Evolutionary conservation across 192 early-diverging fungal species (phyloP).

Genomic region (Oehlia diaphana): DNA sequence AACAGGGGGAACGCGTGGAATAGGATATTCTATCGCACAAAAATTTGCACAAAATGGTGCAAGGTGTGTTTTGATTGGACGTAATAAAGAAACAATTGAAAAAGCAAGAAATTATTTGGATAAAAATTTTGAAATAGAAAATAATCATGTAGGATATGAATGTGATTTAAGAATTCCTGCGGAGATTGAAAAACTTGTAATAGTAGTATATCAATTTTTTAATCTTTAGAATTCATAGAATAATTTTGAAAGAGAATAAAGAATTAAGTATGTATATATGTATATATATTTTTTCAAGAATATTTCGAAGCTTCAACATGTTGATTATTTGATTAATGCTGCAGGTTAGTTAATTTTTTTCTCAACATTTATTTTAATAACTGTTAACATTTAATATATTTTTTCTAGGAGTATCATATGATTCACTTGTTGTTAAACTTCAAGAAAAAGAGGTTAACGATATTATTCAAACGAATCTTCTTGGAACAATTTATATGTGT

Average conservation of each 20-base stretch:
- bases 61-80: slow-evolving; percentile 56
- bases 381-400: background rate
- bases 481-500: slow-evolving; percentile 67
- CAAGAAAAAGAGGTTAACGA: slow-evolving; percentile 46
- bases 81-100: slow-evolving; percentile 41
- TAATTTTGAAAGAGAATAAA: no score
- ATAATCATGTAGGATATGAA: slow-evolving; percentile 37
- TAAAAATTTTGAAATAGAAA: slow-evolving; percentile 30
- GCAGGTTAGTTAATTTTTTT: slow-evolving; percentile 39
- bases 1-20: slow-evolving; percentile 79
- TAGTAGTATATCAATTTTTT: slow-evolving; percentile 33
- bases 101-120: slow-evolving; percentile 32
- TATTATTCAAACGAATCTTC: slow-evolving; percentile 67
- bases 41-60: slow-evolving; percentile 63
- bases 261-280: no score
- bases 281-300: slow-evolving; percentile 25
- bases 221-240: background rate
- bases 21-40: slow-evolving; percentile 66
- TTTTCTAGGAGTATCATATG: slow-evolving; percentile 53
- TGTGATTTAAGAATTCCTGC: slow-evolving; percentile 48
- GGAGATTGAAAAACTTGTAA: slow-evolving; percentile 40
- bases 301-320: slow-evolving; percentile 28
- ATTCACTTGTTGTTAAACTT: slow-evolving; percentile 52
- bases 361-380: background rate
- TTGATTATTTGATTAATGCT: slow-evolving; percentile 51